Percentiles rank a stretch among this genome's conserved stretches.
These are phyloP conservation scores for Irpex sp. DNA, from an alignment of 1,284 basidiomycete species.

Conservation along the genomic window DNA sequence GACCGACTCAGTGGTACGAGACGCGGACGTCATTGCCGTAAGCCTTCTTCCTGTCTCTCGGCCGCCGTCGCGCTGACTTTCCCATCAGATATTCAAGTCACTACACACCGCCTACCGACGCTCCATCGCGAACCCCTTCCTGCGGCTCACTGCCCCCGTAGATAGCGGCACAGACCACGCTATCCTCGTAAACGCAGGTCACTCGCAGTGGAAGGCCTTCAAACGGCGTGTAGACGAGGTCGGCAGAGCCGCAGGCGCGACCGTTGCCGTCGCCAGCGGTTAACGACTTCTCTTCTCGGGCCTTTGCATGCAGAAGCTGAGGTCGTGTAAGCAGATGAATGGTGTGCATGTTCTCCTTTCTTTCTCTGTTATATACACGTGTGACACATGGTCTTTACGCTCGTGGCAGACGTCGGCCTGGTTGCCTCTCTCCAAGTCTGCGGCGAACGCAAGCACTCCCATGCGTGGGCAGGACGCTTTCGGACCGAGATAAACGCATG, in stretches of 20 bases:
- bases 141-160: constrained; percentile 48
- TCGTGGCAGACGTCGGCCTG: constrained; percentile 20
- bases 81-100: constrained; percentile 68
- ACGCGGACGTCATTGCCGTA: constrained; percentile 66
- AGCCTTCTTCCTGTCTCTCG: constrained; percentile 17
- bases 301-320: background rate
- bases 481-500: constrained; percentile 48
- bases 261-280: constrained; percentile 10
- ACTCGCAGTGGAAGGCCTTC: constrained; percentile 64
- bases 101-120: constrained; percentile 77
- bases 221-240: constrained; percentile 68
- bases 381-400: constrained; percentile 4
- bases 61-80: background rate
- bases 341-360: background rate
- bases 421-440: constrained; percentile 17
- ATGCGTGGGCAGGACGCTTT: constrained; percentile 16
- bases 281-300: background rate
- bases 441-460: constrained; percentile 13
- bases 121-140: constrained; percentile 73
- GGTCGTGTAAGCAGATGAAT: background rate
- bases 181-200: constrained; percentile 52
- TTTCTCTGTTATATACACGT: background rate
- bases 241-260: constrained; percentile 45
- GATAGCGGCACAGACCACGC: constrained; percentile 48
- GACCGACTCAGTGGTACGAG: constrained; percentile 73